A percentile compares a stretch with the other conserved stretches of the same genome.
These are phyloP conservation scores for Moesziomyces antarcticus DNA, from an alignment of 1,284 basidiomycete species.

Conservation along the genomic window DNA sequence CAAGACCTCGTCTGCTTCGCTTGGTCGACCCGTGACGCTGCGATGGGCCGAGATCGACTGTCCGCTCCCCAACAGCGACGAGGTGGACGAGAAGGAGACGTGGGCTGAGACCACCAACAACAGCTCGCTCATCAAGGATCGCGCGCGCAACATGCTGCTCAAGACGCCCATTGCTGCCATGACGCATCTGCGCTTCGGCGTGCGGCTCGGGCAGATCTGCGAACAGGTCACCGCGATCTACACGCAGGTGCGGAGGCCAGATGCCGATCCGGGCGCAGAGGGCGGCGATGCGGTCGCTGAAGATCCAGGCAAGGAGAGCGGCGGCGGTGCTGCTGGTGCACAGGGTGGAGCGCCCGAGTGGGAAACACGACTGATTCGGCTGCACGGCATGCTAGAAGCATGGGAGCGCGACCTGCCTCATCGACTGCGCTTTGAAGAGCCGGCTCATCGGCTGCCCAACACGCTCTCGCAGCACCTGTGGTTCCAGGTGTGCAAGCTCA, in stretches of 20 bases:
- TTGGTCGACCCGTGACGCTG: conserved; percentile 54
- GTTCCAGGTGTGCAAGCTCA: conserved; percentile 45
- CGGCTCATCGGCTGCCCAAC: conserved; percentile 41
- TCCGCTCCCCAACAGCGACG: conserved; percentile 47
- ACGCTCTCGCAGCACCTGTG: conserved; percentile 41
- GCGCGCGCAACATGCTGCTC: conserved; percentile 31
- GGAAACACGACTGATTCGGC: conserved; percentile 26
- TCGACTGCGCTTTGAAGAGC: conserved; percentile 38
- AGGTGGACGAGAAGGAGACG: conserved; percentile 45
- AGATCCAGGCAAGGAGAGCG: neutral
- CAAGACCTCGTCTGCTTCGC: conserved; percentile 47
- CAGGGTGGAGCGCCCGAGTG: conserved; percentile 20
- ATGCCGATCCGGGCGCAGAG: conserved; percentile 6
- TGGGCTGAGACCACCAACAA: conserved; percentile 52
- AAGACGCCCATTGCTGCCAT: conserved; percentile 44
- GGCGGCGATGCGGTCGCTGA: neutral
- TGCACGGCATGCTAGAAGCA: conserved; percentile 28
- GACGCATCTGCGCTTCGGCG: conserved; percentile 35
- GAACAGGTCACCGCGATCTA: conserved; percentile 54
- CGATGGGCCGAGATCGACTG: conserved; percentile 57
- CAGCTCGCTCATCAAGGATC: conserved; percentile 41
- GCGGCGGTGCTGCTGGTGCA: neutral
- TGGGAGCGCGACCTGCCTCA: conserved; percentile 35
- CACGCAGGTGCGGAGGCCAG: conserved; percentile 34
- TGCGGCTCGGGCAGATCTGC: conserved; percentile 36